Percentiles rank a stretch among this genome's conserved stretches.
These are phyloP conservation scores for Ceratobasidium sp. DNA, from an alignment of 1,284 basidiomycete genomes.

Conservation along the genomic window DNA sequence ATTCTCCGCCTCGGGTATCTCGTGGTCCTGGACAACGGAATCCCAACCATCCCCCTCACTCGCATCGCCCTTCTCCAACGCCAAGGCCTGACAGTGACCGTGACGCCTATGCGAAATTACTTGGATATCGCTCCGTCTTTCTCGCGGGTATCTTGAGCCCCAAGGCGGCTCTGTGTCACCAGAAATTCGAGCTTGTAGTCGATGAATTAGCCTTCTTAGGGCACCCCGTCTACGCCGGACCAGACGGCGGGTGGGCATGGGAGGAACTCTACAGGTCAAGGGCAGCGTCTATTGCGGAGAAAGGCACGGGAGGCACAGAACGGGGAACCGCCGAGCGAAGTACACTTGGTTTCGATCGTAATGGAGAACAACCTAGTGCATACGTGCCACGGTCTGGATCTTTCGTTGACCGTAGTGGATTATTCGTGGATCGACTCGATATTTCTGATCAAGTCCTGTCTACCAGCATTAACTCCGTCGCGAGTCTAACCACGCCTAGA, in stretches of 20 bases:
- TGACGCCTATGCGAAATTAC: conserved; percentile 69
- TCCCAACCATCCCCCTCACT: conserved; percentile 54
- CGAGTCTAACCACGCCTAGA: not conserved
- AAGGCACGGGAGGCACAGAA: not conserved
- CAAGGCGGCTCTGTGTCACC: conserved; percentile 85
- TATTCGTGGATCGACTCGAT: conserved; percentile 22
- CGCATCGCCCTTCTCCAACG: conserved; percentile 55
- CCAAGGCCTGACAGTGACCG: conserved; percentile 47
- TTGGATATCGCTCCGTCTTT: conserved; percentile 86
- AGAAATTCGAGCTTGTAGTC: conserved; percentile 92
- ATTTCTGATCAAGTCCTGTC: not conserved
- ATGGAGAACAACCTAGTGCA: conserved; percentile 7
- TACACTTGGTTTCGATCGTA: conserved; percentile 15
- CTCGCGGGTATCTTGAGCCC: conserved; percentile 88
- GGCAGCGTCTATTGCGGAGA: conserved; percentile 26
- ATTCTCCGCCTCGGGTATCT: conserved; percentile 19
- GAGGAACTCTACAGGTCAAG: conserved; percentile 48
- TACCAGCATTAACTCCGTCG: conserved; percentile 10
- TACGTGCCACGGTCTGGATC: conserved; percentile 22
- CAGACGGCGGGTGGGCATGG: conserved; percentile 75
- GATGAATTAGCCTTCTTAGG: conserved; percentile 96
- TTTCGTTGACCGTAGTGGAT: conserved; percentile 16
- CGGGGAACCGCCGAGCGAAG: conserved; percentile 10
- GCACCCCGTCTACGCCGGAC: conserved; percentile 88
- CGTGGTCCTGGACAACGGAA: conserved; percentile 53